phyloP scores from a whole-genome alignment of 768 basidiomycete species.

The Lentinula lateritia region DNA sequence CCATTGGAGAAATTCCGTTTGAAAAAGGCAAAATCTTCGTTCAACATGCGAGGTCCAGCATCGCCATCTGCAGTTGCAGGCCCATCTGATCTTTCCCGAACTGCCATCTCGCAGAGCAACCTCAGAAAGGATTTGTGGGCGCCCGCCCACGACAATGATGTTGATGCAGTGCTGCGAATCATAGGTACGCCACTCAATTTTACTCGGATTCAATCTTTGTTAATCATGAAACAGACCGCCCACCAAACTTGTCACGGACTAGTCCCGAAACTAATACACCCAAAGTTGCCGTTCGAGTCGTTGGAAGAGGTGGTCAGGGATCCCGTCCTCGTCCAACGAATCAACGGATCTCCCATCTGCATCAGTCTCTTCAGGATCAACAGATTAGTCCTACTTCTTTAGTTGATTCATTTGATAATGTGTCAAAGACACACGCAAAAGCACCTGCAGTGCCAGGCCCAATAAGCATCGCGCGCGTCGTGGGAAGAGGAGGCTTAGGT shows the following conservation, averaged over 20 bases:
- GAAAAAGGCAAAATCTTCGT: not conserved
- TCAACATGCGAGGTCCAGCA: not conserved
- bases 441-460: not conserved
- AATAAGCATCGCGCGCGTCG: not conserved
- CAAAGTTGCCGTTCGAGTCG: not conserved
- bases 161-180: not conserved
- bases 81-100: not conserved
- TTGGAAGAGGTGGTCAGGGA: conserved; percentile 3
- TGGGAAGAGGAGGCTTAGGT: conserved; percentile 6
- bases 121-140: not conserved
- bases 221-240: not conserved
- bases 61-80: not conserved
- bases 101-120: not conserved
- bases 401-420: not conserved
- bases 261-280: not conserved
- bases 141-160: not conserved
- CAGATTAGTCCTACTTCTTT: not conserved
- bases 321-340: conserved; percentile 2
- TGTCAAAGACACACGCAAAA: not conserved
- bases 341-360: not conserved
- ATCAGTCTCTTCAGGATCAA: not conserved
- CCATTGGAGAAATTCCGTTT: not conserved
- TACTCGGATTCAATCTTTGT: no score
- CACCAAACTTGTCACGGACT: not conserved
- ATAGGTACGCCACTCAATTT: not conserved